Base-by-base conservation (phyloP, 345 rosid genomes). In the Camelina sativa region DNA sequence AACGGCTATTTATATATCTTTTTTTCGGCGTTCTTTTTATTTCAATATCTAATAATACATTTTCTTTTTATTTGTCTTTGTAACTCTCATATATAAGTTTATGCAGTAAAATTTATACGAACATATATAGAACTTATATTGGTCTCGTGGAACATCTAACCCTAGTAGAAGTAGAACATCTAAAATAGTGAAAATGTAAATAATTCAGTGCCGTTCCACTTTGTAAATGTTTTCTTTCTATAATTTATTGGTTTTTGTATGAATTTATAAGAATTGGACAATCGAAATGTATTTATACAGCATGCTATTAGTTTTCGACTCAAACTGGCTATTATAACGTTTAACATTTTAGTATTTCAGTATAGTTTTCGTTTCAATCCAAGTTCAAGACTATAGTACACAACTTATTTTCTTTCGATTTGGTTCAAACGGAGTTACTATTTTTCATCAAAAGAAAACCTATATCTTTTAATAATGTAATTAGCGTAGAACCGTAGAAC, bases 1-100 rank as follows among this genome's bases (percentile, higher is more conserved):
- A 65, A 38, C 62, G 47, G 62, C 72, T 62, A 62, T 70, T 70
- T 76, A 69, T 76, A 76, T 76, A 62, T 62, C 23, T 53, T 22
- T 53, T 23, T 23, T 37, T 61, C 40, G 13, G 43, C 46, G 5
- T 47, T 50, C 59, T 48, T 17, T 59, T 17, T 59, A 22, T 43
- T 20, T 30, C 4, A 3, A 48, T 56, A 20, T n/a, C n/a, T n/a
- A 2, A n/a, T 61, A 5, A 5, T 55, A 17, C 22, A 19, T 46
- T 12, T 44, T 43, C 6, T 2, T 7, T 13, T 44, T 41, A 5
- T 70, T 0, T 20, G 9, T 17, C 11, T 23, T 38, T 54, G 9
- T 23, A 28, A 69, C 7, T 30, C 30, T n/a, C 62, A 20, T 20
- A 20, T 20, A 20, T 20, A 47, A 19, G 22, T 12, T 20, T 54